Base-by-base conservation (phyloP, 257 asterid species). In the Echites panduratus region DNA sequence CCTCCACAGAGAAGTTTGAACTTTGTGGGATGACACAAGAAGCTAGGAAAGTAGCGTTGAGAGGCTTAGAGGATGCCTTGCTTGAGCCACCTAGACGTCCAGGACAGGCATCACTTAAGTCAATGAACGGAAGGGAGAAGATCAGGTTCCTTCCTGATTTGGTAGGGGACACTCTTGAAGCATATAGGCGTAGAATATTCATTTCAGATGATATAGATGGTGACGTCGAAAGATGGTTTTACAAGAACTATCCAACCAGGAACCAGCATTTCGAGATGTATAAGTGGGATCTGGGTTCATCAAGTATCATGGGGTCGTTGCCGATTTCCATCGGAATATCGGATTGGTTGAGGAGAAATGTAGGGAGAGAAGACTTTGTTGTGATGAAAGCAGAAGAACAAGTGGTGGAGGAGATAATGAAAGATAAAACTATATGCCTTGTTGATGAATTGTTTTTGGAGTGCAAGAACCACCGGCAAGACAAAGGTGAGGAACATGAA, bases 341-440 rank as follows among this genome's bases (percentile, higher is more conserved):
- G 24, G 71, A 65, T 58, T 87, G 95, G 92, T 10, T 87, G 66
- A 77, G 50, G 68, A 77, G 64, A 47, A 79, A 81, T 20, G 85
- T 85, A 48, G 82, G 70, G 71, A 74, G 70, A 9, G 86, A 83
- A 75, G 92, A 87, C 57, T 88, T 82, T 9, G 87, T 88, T 19
- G 92, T 88, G 24, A 82, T 88, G 91, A 89, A 89, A 76, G 92
- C 95, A 2, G 95, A 84, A 66, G 92, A 86, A 49, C 59, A 75
- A 49, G 66, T 83, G 57, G 90, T 87, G 44, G 90, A 89, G 76
- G 89, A 81, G 56, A 85, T 89, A 86, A 68, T 87, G 40, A 77
- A 76, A 78, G 80, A 87, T 22, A 79, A 73, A 68, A 76, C 82
- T 3, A 75, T 82, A 45, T 80, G 83, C 40, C 69, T 81, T 0